A percentile compares a stretch with the other conserved stretches of the same genome.
These are phyloP conservation scores for Aureobasidium sp. DNA, from an alignment of 2,329 filamentous ascomycete genomes.

Conservation along the genomic window DNA sequence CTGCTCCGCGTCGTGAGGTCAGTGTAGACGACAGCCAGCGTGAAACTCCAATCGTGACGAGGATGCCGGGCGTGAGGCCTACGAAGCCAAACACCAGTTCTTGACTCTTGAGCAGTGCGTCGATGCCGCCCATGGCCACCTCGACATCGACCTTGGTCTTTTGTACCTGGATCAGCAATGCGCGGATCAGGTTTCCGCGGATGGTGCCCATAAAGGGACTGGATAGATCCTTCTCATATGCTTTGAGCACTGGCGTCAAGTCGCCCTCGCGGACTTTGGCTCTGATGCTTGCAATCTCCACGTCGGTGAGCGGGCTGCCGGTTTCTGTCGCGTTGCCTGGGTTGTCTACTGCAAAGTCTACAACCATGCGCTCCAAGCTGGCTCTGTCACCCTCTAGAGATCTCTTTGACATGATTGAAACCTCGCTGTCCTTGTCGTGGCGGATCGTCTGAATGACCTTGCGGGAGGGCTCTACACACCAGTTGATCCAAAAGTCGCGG, in stretches of 20 bases:
- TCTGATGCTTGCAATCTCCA: slow-evolving; percentile 65
- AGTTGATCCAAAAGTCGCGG: slow-evolving; percentile 90
- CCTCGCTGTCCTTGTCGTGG: slow-evolving; percentile 84
- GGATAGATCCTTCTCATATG: slow-evolving; percentile 82
- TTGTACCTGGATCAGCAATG: slow-evolving; percentile 90
- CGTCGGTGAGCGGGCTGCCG: slow-evolving; percentile 45
- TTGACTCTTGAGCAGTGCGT: slow-evolving; percentile 88
- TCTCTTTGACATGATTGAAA: slow-evolving; percentile 91
- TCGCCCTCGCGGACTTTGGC: slow-evolving; percentile 82
- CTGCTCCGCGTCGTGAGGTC: slow-evolving; percentile 60
- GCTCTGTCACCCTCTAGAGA: slow-evolving; percentile 84
- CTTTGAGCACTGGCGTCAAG: slow-evolving; percentile 79
- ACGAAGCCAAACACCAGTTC: slow-evolving; percentile 98
- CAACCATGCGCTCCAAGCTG: slow-evolving; percentile 93
- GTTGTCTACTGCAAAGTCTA: slow-evolving; percentile 86
- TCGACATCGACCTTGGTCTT: slow-evolving; percentile 99
- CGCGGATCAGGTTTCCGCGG: slow-evolving; percentile 76
- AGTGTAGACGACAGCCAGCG: slow-evolving; percentile 64
- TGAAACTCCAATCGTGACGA: slow-evolving; percentile 68
- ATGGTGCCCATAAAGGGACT: slow-evolving; percentile 75
- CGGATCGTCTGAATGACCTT: slow-evolving; percentile 86
- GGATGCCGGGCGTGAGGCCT: slow-evolving; percentile 82
- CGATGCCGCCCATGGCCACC: slow-evolving; percentile 90
- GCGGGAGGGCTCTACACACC: slow-evolving; percentile 77
- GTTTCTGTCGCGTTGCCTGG: slow-evolving; percentile 50